Evolutionary conservation across 23 red algal species (phyloP).

Genomic region (Gracilariopsis chorda): DNA sequence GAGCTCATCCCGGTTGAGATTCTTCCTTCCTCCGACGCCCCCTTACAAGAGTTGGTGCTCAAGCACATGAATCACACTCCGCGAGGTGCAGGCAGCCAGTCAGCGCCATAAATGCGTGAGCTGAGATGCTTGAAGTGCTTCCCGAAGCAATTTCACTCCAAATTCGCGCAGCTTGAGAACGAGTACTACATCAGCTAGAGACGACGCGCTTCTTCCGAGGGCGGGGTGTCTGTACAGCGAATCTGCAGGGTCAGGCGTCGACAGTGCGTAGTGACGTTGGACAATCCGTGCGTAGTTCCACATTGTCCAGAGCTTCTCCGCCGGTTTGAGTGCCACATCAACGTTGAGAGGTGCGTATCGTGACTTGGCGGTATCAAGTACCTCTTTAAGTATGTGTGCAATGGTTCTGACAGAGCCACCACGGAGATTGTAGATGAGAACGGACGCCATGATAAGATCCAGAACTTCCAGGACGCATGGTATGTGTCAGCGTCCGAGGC

Average conservation of each 20-base stretch:
- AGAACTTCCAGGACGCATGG: neutral
- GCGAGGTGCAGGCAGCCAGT: neutral
- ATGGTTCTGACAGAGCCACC: neutral
- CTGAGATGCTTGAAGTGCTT: neutral
- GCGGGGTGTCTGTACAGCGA: neutral
- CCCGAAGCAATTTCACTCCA: neutral
- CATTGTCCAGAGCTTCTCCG: neutral
- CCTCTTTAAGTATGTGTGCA: neutral
- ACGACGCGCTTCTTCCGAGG: neutral
- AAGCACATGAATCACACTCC: neutral
- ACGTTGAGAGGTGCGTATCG: neutral
- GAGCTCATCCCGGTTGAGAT: neutral
- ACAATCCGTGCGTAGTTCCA: neutral
- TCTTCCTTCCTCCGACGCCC: neutral
- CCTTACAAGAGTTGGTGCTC: neutral
- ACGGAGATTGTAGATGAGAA: neutral
- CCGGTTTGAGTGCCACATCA: neutral
- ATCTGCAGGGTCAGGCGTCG: neutral
- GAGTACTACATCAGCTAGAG: neutral
- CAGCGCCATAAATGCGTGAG: neutral
- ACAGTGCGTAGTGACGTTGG: neutral
- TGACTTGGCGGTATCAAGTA: neutral
- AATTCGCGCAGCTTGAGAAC: neutral
- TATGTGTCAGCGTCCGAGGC: neutral
- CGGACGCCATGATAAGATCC: neutral